Evolutionary conservation across 1,139 yeast genomes (phyloP).

Genomic region (Magnusiomyces suaveolens): DNA sequence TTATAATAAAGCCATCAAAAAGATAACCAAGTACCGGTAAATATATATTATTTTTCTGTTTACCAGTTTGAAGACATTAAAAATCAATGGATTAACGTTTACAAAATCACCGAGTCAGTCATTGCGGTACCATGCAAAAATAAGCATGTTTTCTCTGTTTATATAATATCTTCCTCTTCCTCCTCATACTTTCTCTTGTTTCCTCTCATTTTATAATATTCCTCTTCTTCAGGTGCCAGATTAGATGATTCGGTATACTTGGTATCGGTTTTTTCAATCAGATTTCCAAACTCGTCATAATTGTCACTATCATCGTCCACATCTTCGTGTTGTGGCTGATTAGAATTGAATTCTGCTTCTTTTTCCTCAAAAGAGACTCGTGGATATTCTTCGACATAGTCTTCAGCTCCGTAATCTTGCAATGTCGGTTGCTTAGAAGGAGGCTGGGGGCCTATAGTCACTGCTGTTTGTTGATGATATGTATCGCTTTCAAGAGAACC

Average conservation of each 20-base stretch:
- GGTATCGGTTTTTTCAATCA: not conserved
- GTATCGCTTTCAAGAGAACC: too few species aligned
- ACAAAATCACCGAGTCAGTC: not conserved
- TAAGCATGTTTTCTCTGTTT: too few species aligned
- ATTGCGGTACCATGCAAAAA: too few species aligned
- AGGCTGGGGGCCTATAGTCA: not conserved
- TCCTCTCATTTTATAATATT: not conserved
- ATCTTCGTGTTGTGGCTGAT: not conserved
- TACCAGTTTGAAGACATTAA: not conserved
- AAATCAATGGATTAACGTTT: not conserved
- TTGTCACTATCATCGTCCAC: constrained; percentile 4
- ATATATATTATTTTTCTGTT: not conserved
- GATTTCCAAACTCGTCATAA: constrained; percentile 8
- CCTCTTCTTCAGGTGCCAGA: constrained; percentile 10
- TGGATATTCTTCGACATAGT: not conserved
- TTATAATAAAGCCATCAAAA: too few species aligned
- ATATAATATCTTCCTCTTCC: too few species aligned
- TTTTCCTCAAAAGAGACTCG: constrained; percentile 5
- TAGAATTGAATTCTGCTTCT: constrained; percentile 3
- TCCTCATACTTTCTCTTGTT: constrained; percentile 1
- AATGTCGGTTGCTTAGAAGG: not conserved
- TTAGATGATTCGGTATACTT: not conserved
- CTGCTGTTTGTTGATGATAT: too few species aligned
- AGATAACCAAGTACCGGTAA: not conserved
- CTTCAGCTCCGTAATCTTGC: not conserved